Evolutionary conservation across 2,329 filamentous ascomycete species (phyloP), one percentile per base, ranked within the genome.

Genomic region (Ophiostoma angusticollis): DNA sequence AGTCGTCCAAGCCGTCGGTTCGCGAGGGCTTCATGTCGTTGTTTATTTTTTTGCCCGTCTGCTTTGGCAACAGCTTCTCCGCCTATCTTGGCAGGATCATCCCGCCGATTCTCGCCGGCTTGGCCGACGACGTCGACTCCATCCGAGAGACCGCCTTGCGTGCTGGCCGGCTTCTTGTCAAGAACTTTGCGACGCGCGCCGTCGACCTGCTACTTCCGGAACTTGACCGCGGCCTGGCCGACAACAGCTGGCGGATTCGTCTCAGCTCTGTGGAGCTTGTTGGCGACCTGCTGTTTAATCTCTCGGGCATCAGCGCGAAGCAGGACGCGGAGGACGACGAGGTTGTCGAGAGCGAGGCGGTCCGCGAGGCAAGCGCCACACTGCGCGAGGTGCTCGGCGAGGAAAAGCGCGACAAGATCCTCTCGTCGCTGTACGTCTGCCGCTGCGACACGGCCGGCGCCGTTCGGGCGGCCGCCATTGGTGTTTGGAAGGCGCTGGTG

Each of bases 11-110:
- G 61, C 58, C 91, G 14, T 78, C 86, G 39, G 85, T 98, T 47
- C 79, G 91, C 52, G 91, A 98, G 67, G 91, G 91, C 32, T 98
- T 98, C 66, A 98, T 98, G 91, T 95, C 91, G 7, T 72, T 98
- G 29, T 98, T 98, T 63, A 96, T 98, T 49, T 98, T 95, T 72
- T 76, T 98, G 64, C 91, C 91, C 11, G 91, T 94, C 38, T 98
- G 91, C 63, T 98, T 98, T 53, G 91, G 91, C 53, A 98, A 98
- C 70, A 93, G 87, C 59, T 98, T 98, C 54, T 82, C 91, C 50
- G 86, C 85, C 55, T 98, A 98, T 55, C 79, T 98, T 45, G 84
- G 80, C 61, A 86, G 80, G 56, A 94, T 98, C 52, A 94, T 98
- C 51, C 93, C 91, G 14, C 83, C 91, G 16, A 96, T 98, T 52